Evolutionary conservation across 768 basidiomycete genomes (phyloP), one percentile per base, ranked within the genome.

Genomic region (Psilocybe tampanensis): DNA sequence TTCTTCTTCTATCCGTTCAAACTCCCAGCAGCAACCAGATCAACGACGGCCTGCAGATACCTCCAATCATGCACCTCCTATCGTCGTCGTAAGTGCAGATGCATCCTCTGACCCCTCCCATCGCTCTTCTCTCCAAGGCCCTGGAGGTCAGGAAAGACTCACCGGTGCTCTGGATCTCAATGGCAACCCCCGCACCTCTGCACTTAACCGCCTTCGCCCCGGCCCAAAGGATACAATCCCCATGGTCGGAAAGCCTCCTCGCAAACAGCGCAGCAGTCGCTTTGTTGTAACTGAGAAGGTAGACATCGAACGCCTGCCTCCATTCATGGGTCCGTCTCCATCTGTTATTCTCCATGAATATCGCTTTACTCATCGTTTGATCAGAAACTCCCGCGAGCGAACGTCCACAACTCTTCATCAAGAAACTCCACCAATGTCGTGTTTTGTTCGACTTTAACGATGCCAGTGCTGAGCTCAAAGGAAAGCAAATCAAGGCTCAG

Each of bases 381-480:
- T 66, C 74, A 98, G 97, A 99, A 79, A 95, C 90, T 2, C 83
- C 94, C 48, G 85, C 88, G 4, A 84, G 79, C 62, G 97, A 98
- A 71, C 89, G 96, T 33, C 86, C 93, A 32, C 88, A 89, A 58
- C 80, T 99, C 34, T 98, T 99, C 72, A 79, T 98, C 68, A 93
- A 83, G 74, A 99, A 99, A 74, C 82, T 99, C 52, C 88, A 90
- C 72, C 97, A 99, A 70, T 98, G 96, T 76, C 88, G 91, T 54
- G 95, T 98, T 60, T 77, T 99, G 41, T 99, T 99, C 73, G 97
- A 99, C 76, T 99, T 99, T 75, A 98, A 98, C 70, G 97, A 99
- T 70, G 92, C 95, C 44, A 95, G 92, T 66, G 81, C 92, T 24
- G 97, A 99, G 66, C 83, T 99, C 68, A 92, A 90, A 72, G 95